Evolutionary conservation across 345 rosid genomes (phyloP), one percentile per base, ranked within the genome.

Genomic region (Gossypium turneri): DNA sequence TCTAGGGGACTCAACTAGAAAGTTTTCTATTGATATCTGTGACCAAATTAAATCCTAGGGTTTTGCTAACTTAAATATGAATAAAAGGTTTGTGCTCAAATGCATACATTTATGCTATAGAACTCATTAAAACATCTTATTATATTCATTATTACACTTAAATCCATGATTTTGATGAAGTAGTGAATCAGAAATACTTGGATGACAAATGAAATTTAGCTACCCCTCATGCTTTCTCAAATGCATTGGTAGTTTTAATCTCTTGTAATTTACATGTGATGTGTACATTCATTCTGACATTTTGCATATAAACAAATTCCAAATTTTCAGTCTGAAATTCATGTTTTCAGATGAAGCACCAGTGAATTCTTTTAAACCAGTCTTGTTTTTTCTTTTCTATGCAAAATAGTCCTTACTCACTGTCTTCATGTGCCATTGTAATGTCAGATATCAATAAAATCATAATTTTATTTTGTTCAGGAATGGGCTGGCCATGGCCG

Each of bases 401-500:
- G 51, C 69, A 41, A 64, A 41, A 41, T 16, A n/a, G 16, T n/a
- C 69, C 27, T 64, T n/a, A 5, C 51, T 43, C 51, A 55, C 8
- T 17, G 11, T 57, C 53, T 67, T 63, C 24, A 25, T 38, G 38
- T 22, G 44, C 80, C 50, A 34, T 63, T 60, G 25, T 63, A 51
- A 27, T 29, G 41, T 63, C 51, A 12, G 51, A 27, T 13, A 16
- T 15, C 38, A 13, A 10, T 25, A 57, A 81, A 45, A 27, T 72
- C 8, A 43, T 22, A 11, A 12, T 51, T 70, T 29, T 62, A 7
- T 73, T 45, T 72, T 63, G 34, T 73, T 57, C 76, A 95, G 97
- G 94, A 86, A 69, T 95, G 97, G 98, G 86, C 97, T 79, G 92
- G 94, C 75, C 94, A 87, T 44, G 82, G 84, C 56, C 88, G 94